phyloP scores from a whole-genome alignment of 2,329 filamentous ascomycete species.

The Mollisiaceae sp. region DNA sequence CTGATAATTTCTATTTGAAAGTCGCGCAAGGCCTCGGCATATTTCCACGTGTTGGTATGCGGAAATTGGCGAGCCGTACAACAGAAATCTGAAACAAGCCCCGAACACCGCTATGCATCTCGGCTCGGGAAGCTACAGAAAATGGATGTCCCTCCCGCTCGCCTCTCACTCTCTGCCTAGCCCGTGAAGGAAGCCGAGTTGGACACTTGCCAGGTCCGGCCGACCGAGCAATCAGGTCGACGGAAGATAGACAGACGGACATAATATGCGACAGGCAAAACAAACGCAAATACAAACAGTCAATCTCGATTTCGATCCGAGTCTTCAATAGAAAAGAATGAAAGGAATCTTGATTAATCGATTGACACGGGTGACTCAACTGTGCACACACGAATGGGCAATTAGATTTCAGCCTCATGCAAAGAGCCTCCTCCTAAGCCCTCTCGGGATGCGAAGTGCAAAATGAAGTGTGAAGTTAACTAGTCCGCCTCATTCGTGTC shows the following conservation, averaged over 20 bases:
- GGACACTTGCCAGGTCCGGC: neutral
- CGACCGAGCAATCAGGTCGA: neutral
- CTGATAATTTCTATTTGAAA: too few relatives aligned
- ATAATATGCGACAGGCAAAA: neutral
- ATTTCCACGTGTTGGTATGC: neutral
- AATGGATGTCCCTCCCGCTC: neutral
- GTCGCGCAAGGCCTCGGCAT: too few relatives aligned
- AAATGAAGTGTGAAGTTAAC: too few relatives aligned
- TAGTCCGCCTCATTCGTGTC: neutral
- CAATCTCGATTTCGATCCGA: too few relatives aligned
- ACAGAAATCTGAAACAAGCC: too few relatives aligned
- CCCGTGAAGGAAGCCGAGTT: neutral
- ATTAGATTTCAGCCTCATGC: conserved; percentile 5
- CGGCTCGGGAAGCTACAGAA: neutral
- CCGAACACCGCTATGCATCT: neutral
- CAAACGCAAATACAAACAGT: neutral
- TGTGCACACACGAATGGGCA: neutral
- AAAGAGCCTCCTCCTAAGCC: neutral
- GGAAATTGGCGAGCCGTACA: too few relatives aligned
- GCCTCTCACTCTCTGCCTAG: neutral
- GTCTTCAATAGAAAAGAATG: neutral
- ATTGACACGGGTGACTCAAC: conserved; percentile 6
- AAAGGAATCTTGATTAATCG: neutral
- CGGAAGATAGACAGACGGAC: neutral
- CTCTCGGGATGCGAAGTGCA: too few relatives aligned